Evolutionary conservation across 768 basidiomycete species (phyloP).

Genomic region (Serendipita indica): DNA sequence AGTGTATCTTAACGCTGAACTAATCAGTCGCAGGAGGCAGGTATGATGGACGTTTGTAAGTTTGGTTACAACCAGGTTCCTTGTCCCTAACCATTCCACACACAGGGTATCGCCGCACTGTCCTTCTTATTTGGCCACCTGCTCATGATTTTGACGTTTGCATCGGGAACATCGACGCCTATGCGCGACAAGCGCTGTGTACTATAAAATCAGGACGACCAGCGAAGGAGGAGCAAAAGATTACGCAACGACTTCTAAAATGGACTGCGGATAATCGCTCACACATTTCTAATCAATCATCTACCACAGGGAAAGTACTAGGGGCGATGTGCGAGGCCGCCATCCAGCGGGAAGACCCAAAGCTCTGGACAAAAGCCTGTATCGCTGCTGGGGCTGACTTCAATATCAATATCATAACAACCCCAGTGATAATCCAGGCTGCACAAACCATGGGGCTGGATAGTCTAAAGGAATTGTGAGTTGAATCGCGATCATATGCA

Average conservation of each 20-base stretch:
- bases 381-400: no score
- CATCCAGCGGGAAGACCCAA: no score
- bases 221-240: neutral
- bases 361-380: no score
- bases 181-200: neutral
- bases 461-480: no score
- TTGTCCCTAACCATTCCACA: constrained; percentile 11
- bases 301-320: neutral
- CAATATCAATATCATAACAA: no score
- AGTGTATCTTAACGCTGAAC: neutral
- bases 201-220: neutral
- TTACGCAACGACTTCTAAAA: neutral
- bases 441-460: no score
- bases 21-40: constrained; percentile 15
- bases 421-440: no score
- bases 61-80: constrained; percentile 1
- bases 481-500: no score
- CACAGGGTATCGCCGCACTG: constrained; percentile 23
- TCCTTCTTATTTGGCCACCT: constrained; percentile 22
- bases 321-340: neutral
- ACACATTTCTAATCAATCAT: neutral
- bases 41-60: constrained; percentile 22
- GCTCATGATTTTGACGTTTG: constrained; percentile 17
- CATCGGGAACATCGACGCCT: constrained; percentile 13
- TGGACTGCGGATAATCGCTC: neutral